Evolutionary conservation across 2,329 filamentous ascomycete species (phyloP).

Genomic region (Lachnellula cervina): DNA sequence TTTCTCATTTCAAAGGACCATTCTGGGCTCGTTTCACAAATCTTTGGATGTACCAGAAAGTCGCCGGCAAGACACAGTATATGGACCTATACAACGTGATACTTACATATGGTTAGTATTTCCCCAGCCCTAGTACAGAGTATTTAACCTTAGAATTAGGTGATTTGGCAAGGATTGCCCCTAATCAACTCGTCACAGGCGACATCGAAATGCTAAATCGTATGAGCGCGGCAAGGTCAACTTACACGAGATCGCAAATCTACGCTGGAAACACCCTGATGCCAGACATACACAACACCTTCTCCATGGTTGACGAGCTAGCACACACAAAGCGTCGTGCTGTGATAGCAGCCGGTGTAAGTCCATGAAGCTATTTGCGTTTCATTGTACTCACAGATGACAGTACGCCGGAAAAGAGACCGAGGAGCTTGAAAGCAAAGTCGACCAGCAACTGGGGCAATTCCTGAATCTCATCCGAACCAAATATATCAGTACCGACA

Average conservation of each 20-base stretch:
- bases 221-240: constrained; percentile 20
- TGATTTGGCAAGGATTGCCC: constrained; percentile 22
- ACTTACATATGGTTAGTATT: constrained; percentile 17
- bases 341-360: constrained; percentile 47
- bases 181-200: constrained; percentile 23
- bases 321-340: constrained; percentile 40
- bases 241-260: constrained; percentile 20
- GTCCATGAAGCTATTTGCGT: constrained; percentile 8
- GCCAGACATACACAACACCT: constrained; percentile 48
- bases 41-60: constrained; percentile 15
- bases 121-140: background rate
- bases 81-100: constrained; percentile 12
- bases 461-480: constrained; percentile 44
- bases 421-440: constrained; percentile 42
- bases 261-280: constrained; percentile 47
- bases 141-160: background rate
- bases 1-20: constrained; percentile 15
- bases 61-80: constrained; percentile 12
- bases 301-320: constrained; percentile 45
- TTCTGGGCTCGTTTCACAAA: constrained; percentile 13
- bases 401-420: constrained; percentile 51
- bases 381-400: background rate
- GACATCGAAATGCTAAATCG: constrained; percentile 18
- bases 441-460: constrained; percentile 44
- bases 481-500: constrained; percentile 42